Percentiles rank a stretch among this genome's conserved stretches.
Evolutionary conservation across 805 yeast genomes (phyloP).

Genomic region (Maudiozyma pseudohumilis): DNA sequence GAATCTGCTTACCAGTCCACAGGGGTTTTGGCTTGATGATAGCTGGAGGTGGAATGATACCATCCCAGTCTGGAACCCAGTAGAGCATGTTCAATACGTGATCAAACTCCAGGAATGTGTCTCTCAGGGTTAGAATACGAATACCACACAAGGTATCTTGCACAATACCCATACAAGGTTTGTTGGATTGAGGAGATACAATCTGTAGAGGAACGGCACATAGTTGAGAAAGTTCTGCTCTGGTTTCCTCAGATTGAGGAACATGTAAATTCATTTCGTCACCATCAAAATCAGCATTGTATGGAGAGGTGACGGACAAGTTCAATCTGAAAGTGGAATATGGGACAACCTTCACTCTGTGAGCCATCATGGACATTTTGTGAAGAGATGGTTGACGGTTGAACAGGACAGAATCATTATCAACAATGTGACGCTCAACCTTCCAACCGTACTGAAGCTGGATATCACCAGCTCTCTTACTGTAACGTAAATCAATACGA

Average conservation of each 20-base stretch:
- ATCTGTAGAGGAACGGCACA: conserved; percentile 97
- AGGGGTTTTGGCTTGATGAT: conserved; percentile 87
- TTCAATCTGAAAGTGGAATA: conserved; percentile 95
- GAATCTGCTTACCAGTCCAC: conserved; percentile 95
- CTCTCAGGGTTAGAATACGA: conserved; percentile 90
- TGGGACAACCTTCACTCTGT: conserved; percentile 96
- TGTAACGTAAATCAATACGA: conserved; percentile 93
- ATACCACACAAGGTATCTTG: conserved; percentile 98
- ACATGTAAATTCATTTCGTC: conserved; percentile 99
- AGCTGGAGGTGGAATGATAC: conserved; percentile 93
- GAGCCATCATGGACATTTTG: conserved; percentile 99
- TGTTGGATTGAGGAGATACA: conserved; percentile 96
- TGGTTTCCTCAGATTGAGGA: conserved; percentile 95
- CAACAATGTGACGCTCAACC: conserved; percentile 97
- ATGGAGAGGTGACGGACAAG: conserved; percentile 96
- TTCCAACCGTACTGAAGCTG: conserved; percentile 98
- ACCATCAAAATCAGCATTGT: conserved; percentile 99
- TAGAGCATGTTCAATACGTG: conserved; percentile 93
- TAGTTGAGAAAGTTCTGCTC: conserved; percentile 89
- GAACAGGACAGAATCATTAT: conserved; percentile 93
- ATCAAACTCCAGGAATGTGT: conserved; percentile 77
- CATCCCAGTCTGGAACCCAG: conserved; percentile 99
- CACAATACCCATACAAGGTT: conserved; percentile 99
- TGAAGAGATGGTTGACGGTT: conserved; percentile 99
- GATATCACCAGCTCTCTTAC: conserved; percentile 96